Percentiles rank a stretch among this genome's conserved stretches.
phyloP scores from a whole-genome alignment of 768 basidiomycete genomes.

The Tricholoma sp. region DNA sequence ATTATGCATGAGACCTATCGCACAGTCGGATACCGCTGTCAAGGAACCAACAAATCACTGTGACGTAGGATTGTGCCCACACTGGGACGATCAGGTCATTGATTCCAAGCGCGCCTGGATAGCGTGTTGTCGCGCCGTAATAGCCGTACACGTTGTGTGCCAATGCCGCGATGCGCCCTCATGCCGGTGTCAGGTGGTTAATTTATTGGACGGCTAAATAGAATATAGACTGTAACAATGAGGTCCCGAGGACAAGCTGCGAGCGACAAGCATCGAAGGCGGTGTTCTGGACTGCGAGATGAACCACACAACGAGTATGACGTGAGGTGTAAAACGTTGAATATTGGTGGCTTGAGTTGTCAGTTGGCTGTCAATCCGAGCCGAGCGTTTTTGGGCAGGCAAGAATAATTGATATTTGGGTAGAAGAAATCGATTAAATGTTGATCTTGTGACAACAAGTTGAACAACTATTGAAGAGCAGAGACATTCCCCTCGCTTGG shows the following conservation, averaged over 20 bases:
- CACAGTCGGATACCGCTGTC: background rate
- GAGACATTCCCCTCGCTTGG: no score
- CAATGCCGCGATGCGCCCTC: background rate
- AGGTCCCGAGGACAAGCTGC: background rate
- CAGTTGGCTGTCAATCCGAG: no score
- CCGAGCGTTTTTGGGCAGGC: no score
- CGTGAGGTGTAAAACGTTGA: background rate
- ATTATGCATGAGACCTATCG: background rate
- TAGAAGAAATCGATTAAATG: no score
- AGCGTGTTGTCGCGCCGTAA: background rate
- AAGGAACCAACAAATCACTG: background rate
- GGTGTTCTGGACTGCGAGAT: background rate
- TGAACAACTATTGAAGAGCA: no score
- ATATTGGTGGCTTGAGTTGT: background rate
- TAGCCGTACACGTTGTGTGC: background rate
- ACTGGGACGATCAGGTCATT: background rate
- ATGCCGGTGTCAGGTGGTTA: background rate
- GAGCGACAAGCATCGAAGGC: background rate
- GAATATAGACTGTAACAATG: background rate
- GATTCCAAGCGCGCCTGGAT: background rate
- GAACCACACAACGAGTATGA: background rate
- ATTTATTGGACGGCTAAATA: background rate
- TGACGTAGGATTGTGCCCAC: background rate
- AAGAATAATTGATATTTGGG: no score
- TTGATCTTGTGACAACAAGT: no score